phyloP scores from a whole-genome alignment of 2,329 filamentous ascomycete genomes.

The Orbilia brochopaga region DNA sequence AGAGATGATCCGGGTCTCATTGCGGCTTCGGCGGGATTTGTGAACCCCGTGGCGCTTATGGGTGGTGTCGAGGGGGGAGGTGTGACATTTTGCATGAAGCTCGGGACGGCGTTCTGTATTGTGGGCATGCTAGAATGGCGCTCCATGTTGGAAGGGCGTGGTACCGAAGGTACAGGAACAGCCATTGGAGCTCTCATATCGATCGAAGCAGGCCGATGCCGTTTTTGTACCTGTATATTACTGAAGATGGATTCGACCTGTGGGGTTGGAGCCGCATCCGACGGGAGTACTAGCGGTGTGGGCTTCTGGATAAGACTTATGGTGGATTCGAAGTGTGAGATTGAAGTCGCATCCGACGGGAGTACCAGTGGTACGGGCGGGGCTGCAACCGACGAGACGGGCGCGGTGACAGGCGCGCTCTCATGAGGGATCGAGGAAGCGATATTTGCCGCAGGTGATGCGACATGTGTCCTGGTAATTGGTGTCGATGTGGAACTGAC shows the following conservation, averaged over 20 bases:
- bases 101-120: slow-evolving; percentile 16
- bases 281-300: too few relatives aligned
- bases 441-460: neutral
- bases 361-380: neutral
- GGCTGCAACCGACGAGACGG: too few relatives aligned
- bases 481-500: neutral
- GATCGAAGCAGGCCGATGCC: neutral
- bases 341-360: neutral
- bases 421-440: neutral
- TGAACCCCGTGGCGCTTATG: slow-evolving; percentile 31
- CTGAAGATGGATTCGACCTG: too few relatives aligned
- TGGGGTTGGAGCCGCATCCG: too few relatives aligned
- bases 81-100: slow-evolving; percentile 31
- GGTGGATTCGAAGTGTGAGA: neutral
- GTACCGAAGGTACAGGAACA: neutral
- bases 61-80: slow-evolving; percentile 42
- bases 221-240: too few relatives aligned
- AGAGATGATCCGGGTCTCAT: slow-evolving; percentile 26
- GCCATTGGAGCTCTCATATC: neutral
- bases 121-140: slow-evolving; percentile 8
- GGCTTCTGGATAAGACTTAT: too few relatives aligned
- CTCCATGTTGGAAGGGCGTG: slow-evolving; percentile 18
- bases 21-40: slow-evolving; percentile 6
- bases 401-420: too few relatives aligned
- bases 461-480: neutral